Base-by-base conservation (phyloP, 352 stramenopile species). In the Phytophthora pistaciae region DNA sequence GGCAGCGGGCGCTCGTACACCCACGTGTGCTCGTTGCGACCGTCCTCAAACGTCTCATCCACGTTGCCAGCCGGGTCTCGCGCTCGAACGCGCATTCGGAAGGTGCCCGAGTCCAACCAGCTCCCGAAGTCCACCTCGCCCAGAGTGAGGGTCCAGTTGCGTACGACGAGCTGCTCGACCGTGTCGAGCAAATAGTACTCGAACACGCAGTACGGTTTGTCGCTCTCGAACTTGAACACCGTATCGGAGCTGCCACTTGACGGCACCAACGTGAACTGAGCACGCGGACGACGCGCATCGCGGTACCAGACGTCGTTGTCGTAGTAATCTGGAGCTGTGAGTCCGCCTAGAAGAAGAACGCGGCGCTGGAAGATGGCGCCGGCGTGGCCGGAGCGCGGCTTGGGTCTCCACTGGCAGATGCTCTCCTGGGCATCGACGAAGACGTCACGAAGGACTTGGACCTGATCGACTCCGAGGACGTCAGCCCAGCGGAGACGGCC, bases 41-140 rank as follows among this genome's bases (percentile, higher is more conserved):
- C 72, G 25, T 85, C 76, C 18, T 92, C 89, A 57, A 97, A 98
- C 1, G 52, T 71, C 31, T 72, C 59, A 66, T 99, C 96, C n/a
- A 93, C 87, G 70, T 99, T 99, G n/a, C 95, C 96, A 49, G 91
- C 91, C 1, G 96, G 82, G 56, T 99, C 94, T 56, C 98, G 66
- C 9, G 90, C 90, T 8, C 94, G 83, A 16, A 98, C 81, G 48
- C 94, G 98, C 31, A 99, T 80, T 6, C 84, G 91, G 64, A 98
- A 98, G 66, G 84, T 91, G 14, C 96, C 97, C 33, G 93, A 91
- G 38, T 89, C 73, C 18, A 94, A 66, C 87, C 87, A 94, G 11
- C 63, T 60, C 5, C 61, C 42, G 21, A 85, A 74, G 31, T 92
- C 79, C 0, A 93, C 61, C 40, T 75, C 64, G 7, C 76, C 77